phyloP scores from a whole-genome alignment of 139 green algal species.

The Chlamydomonas sp. region DNA sequence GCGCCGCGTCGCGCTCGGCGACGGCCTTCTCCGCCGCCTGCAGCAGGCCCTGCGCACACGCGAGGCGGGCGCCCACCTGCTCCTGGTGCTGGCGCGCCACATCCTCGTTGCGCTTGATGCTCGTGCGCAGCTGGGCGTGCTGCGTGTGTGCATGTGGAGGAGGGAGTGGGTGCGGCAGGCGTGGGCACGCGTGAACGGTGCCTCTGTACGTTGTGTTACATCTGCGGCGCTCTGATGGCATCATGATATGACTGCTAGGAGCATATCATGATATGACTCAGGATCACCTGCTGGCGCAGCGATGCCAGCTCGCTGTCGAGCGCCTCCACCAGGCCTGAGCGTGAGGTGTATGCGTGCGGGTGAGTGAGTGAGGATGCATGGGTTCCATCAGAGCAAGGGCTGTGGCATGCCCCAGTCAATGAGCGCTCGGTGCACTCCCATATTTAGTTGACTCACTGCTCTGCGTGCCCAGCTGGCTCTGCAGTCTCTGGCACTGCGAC shows the following conservation, averaged over 20 bases:
- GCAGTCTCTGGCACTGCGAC: not conserved
- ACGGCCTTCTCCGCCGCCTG: too few relatives aligned
- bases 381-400: too few relatives aligned
- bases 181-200: too few relatives aligned
- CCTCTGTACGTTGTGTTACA: not conserved
- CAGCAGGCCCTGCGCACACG: too few relatives aligned
- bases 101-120: not conserved
- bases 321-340: not conserved
- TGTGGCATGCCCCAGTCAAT: too few relatives aligned
- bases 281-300: not conserved
- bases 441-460: too few relatives aligned
- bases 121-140: too few relatives aligned
- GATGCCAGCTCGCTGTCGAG: not conserved
- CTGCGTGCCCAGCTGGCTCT: not conserved
- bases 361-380: too few relatives aligned
- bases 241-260: not conserved
- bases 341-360: too few relatives aligned
- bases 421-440: too few relatives aligned
- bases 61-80: not conserved
- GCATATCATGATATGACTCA: not conserved
- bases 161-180: too few relatives aligned
- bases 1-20: not conserved
- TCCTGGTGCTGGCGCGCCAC: not conserved
- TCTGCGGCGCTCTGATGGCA: not conserved
- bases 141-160: too few relatives aligned